Evolutionary conservation across 2,329 filamentous ascomycete genomes (phyloP).

Genomic region (Alternaria triticina): DNA sequence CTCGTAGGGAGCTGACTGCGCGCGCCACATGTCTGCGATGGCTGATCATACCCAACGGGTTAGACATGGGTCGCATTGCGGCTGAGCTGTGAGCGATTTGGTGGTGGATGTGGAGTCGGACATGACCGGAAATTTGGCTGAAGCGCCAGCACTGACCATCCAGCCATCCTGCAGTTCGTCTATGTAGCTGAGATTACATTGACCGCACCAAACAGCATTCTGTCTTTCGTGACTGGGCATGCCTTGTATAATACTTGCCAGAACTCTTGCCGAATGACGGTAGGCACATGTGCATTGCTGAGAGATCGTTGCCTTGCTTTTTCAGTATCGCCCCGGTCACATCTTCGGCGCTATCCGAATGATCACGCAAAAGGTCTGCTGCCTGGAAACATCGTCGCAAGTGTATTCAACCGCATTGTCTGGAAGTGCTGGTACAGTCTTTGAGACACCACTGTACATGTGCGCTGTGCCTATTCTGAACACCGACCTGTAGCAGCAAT

Average conservation of each 20-base stretch:
- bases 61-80: constrained; percentile 20
- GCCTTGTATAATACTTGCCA: neutral
- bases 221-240: neutral
- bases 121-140: constrained; percentile 5
- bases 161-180: neutral
- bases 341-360: neutral
- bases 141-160: constrained; percentile 4
- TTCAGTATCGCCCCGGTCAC: neutral
- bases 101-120: constrained; percentile 7
- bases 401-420: neutral
- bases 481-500: neutral
- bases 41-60: constrained; percentile 15
- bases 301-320: neutral
- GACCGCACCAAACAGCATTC: neutral
- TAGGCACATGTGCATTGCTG: neutral
- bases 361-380: neutral
- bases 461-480: neutral
- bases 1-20: constrained; percentile 19
- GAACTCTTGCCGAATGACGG: neutral
- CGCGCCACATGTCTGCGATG: constrained; percentile 18
- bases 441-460: neutral
- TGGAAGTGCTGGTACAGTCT: neutral
- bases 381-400: neutral
- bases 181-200: neutral
- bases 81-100: constrained; percentile 26